phyloP scores from a whole-genome alignment of 169 alveolate genomes.

The Toxoplasma gondii region DNA sequence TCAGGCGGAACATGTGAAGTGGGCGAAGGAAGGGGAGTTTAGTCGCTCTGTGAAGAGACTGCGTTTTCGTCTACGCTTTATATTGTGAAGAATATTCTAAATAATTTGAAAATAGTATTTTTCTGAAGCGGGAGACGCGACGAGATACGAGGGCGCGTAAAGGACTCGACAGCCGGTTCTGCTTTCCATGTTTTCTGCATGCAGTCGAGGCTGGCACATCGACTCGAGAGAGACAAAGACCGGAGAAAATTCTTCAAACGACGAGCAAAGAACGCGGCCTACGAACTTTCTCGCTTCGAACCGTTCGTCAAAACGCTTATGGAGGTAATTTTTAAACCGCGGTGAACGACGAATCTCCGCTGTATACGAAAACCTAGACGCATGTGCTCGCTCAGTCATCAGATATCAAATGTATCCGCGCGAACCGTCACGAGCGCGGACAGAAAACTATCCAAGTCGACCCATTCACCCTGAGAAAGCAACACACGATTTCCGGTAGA shows the following conservation, averaged over 20 bases:
- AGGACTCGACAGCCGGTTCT: no score
- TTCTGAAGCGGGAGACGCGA: no score
- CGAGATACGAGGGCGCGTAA: no score
- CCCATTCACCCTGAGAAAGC: no score
- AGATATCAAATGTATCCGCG: neutral
- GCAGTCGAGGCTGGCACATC: slow-evolving; percentile 47
- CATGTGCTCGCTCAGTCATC: neutral
- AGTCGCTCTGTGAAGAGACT: no score
- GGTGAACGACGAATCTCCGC: neutral
- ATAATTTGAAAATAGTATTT: no score
- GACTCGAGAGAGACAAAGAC: slow-evolving; percentile 61
- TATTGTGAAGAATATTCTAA: no score
- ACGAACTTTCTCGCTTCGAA: slow-evolving; percentile 71
- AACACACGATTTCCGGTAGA: no score
- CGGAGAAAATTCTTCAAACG: slow-evolving; percentile 56
- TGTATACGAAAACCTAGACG: neutral
- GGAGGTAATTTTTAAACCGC: slow-evolving; percentile 41
- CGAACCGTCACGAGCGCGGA: neutral
- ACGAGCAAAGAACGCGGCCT: slow-evolving; percentile 62
- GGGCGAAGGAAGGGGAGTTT: no score
- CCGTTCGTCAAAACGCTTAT: slow-evolving; percentile 65
- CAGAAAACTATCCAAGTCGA: neutral
- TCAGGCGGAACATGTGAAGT: no score
- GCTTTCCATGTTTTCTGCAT: neutral
- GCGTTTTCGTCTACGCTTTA: no score